These are phyloP conservation scores for Sporisorium graminicola DNA, from an alignment of 1,284 basidiomycete genomes.

Conservation along the genomic window DNA sequence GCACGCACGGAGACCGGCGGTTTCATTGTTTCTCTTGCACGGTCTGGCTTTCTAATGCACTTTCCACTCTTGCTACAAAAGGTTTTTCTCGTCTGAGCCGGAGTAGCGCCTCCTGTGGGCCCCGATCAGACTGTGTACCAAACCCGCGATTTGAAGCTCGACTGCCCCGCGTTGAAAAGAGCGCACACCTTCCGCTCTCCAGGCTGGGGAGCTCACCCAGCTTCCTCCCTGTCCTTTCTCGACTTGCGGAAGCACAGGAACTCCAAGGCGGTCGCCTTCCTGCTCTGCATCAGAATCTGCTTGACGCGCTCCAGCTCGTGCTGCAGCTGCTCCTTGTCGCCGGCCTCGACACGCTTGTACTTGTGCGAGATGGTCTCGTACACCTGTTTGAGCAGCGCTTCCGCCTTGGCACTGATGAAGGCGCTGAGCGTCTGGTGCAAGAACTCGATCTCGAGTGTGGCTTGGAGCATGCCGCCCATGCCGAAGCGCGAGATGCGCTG, in stretches of 20 bases:
- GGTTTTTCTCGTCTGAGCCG: too few relatives aligned
- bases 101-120: too few relatives aligned
- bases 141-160: too few relatives aligned
- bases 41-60: not conserved
- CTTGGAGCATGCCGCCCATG: slow-evolving; percentile 98
- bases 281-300: slow-evolving; percentile 85
- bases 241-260: slow-evolving; percentile 79
- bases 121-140: too few relatives aligned
- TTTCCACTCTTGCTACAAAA: not conserved
- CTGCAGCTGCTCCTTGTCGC: slow-evolving; percentile 69
- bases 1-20: not conserved
- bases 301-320: slow-evolving; percentile 89
- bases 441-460: slow-evolving; percentile 98
- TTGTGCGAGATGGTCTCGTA: slow-evolving; percentile 95
- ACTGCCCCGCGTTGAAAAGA: too few relatives aligned
- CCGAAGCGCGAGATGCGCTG: slow-evolving; percentile 87
- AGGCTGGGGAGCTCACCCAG: not conserved
- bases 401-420: slow-evolving; percentile 85
- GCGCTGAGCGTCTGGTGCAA: slow-evolving; percentile 93
- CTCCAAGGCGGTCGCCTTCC: slow-evolving; percentile 91
- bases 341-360: slow-evolving; percentile 72
- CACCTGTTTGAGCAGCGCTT: slow-evolving; percentile 85
- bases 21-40: not conserved
- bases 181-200: too few relatives aligned
- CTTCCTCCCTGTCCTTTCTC: slow-evolving; percentile 1